Percentiles rank a stretch among this genome's conserved stretches.
Evolutionary conservation across 495 filamentous ascomycete genomes (phyloP).

Genomic region (Penicillium robsamsonii): DNA sequence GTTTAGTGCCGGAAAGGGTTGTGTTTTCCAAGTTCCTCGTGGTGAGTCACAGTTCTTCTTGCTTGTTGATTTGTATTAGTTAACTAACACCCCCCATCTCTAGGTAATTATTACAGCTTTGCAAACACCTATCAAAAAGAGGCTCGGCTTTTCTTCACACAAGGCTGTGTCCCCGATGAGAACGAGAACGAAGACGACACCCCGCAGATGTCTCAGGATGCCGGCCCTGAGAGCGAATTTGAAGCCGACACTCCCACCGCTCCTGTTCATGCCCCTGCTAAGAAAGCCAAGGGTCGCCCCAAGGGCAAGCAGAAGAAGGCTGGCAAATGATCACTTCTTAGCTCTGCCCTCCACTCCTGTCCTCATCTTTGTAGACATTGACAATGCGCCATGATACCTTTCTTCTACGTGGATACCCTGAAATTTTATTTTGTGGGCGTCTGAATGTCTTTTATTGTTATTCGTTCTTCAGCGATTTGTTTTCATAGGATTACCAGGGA

Average conservation of each 20-base stretch:
- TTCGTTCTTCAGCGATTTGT: constrained; percentile 29
- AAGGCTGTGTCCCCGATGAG: constrained; percentile 60
- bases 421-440: constrained; percentile 1
- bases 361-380: constrained; percentile 13
- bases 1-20: constrained; percentile 81
- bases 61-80: neutral
- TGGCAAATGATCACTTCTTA: constrained; percentile 13
- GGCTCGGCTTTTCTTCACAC: constrained; percentile 82
- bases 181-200: constrained; percentile 23
- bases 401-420: constrained; percentile 13
- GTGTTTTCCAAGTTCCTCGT: constrained; percentile 89
- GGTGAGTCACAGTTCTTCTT: constrained; percentile 56
- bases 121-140: constrained; percentile 63
- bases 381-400: constrained; percentile 25
- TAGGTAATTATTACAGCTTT: constrained; percentile 85
- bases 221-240: constrained; percentile 30
- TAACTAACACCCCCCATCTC: constrained; percentile 1
- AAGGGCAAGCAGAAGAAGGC: constrained; percentile 46
- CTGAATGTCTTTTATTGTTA: constrained; percentile 16
- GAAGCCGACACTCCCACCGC: constrained; percentile 18
- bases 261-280: constrained; percentile 17
- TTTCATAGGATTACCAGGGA: constrained; percentile 21
- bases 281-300: constrained; percentile 35
- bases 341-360: constrained; percentile 3
- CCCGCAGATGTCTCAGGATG: constrained; percentile 25